Evolutionary conservation across 768 basidiomycete species (phyloP).

Genomic region (Lactarius hengduanensis): DNA sequence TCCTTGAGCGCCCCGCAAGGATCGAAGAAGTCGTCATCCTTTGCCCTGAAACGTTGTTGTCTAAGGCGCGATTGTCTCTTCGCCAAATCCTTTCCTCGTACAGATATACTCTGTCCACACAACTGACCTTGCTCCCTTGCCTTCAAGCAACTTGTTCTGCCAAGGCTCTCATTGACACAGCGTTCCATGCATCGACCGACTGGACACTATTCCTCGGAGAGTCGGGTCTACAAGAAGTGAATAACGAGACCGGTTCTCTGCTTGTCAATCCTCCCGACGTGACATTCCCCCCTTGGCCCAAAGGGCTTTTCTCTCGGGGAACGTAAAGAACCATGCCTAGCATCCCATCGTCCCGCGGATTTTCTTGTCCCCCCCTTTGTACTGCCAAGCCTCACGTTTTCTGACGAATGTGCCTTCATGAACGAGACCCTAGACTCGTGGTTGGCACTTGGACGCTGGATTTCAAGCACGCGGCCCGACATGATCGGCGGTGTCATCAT

Average conservation of each 20-base stretch:
- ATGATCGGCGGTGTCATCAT: conserved; percentile 43
- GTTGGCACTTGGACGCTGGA: conserved; percentile 33
- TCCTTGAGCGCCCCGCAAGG: conserved; percentile 9
- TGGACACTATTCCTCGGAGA: conserved; percentile 25
- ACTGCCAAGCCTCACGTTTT: conserved; percentile 37
- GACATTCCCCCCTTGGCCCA: conserved; percentile 27
- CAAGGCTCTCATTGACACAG: conserved; percentile 15
- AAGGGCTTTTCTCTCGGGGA: conserved; percentile 16
- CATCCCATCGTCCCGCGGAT: conserved; percentile 40
- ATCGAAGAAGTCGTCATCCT: conserved; percentile 23
- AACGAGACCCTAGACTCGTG: conserved; percentile 31
- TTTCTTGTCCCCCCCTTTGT: conserved; percentile 66
- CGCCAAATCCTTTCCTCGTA: conserved; percentile 14
- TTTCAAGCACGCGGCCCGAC: conserved; percentile 34
- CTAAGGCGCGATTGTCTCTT: conserved; percentile 18
- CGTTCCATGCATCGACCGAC: conserved; percentile 13
- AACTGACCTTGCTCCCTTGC: conserved; percentile 22
- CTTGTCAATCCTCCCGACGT: conserved; percentile 25
- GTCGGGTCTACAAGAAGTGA: conserved; percentile 16
- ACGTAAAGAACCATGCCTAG: conserved; percentile 27
- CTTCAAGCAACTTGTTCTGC: conserved; percentile 3
- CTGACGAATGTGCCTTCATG: conserved; percentile 31
- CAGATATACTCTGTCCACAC: not conserved
- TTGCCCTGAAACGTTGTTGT: conserved; percentile 26
- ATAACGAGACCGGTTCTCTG: not conserved